Evolutionary conservation across 2,329 filamentous ascomycete genomes (phyloP).

Genomic region (Diaporthe capsici): DNA sequence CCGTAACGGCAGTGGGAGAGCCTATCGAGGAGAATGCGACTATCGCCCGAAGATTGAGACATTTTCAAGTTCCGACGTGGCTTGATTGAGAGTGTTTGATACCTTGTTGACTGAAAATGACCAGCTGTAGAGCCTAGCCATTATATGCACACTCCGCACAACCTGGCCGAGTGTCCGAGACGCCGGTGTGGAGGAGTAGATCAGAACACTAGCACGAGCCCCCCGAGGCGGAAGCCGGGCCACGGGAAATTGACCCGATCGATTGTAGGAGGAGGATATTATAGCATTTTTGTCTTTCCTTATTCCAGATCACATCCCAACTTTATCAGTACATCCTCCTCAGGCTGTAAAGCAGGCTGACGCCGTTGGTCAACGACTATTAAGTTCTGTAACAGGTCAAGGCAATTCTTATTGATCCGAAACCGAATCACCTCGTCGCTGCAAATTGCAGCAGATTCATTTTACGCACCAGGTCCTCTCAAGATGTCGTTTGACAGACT

Average conservation of each 20-base stretch:
- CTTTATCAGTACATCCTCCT: neutral
- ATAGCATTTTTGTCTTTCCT: neutral
- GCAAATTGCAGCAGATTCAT: neutral
- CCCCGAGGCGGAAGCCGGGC: neutral
- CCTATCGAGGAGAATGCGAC: constrained; percentile 13
- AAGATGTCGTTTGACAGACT: neutral
- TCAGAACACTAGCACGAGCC: too few relatives aligned
- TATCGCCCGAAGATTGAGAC: neutral
- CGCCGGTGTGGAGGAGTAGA: neutral
- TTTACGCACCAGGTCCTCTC: neutral
- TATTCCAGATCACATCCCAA: neutral
- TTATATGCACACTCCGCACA: constrained; percentile 3
- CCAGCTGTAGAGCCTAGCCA: too few relatives aligned
- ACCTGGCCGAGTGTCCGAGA: neutral
- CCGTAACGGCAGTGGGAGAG: constrained; percentile 12
- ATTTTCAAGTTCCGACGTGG: neutral
- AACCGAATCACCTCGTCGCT: neutral
- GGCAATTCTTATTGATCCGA: neutral
- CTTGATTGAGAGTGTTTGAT: rapidly evolving
- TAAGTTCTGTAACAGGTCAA: neutral
- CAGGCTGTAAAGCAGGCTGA: neutral
- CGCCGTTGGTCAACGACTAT: neutral
- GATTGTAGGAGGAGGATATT: rapidly evolving
- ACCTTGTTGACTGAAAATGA: neutral
- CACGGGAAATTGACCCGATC: neutral